Conservation (phyloP, 2,329 filamentous ascomycete species). For the Colletotrichum abscissum region DNA sequence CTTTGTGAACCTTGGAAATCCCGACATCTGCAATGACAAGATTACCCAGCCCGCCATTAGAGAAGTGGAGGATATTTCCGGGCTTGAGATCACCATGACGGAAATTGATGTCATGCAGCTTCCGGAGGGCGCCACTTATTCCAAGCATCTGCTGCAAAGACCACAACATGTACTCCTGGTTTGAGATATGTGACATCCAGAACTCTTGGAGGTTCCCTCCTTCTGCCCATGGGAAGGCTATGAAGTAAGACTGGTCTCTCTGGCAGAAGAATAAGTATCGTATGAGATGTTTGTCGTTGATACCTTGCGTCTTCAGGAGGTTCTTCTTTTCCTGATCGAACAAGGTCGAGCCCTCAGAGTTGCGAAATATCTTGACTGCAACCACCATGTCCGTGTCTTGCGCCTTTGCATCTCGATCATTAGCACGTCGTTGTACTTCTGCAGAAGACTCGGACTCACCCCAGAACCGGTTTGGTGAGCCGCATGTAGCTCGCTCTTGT, state of each 20-base stretch:
- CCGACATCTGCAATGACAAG: constrained; percentile 20
- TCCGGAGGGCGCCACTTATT: neutral
- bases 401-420: neutral
- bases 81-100: constrained; percentile 27
- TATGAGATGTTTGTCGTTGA: constrained; percentile 6
- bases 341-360: neutral
- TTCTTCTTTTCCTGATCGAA: neutral
- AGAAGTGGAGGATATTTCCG: constrained; percentile 15
- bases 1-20: neutral
- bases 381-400: neutral
- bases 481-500: neutral
- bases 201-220: constrained; percentile 12
- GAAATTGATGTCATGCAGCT: constrained; percentile 4
- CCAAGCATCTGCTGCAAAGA: constrained; percentile 17
- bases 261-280: neutral
- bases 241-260: neutral
- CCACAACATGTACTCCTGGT: neutral
- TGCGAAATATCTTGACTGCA: neutral
- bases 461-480: neutral
- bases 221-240: constrained; percentile 19
- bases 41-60: too few species aligned
- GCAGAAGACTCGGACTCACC: neutral
- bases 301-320: neutral
- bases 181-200: neutral
- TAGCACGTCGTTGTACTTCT: neutral